Conservation (phyloP, 306 rosid genomes). For the Fragaria ananassa region DNA sequence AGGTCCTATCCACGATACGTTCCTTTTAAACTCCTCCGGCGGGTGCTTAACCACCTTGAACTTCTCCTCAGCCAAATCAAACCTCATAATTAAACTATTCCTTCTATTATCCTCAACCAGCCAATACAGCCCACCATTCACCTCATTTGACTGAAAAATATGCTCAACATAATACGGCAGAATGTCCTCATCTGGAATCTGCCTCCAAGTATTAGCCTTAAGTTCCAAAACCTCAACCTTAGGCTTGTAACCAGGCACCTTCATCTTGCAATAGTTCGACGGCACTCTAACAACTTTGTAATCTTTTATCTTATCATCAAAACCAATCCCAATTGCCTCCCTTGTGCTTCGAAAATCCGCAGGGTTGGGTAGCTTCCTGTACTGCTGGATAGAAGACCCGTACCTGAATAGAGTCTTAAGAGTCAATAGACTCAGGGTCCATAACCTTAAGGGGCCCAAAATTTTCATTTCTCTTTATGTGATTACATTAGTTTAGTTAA, state of each 20-base stretch:
- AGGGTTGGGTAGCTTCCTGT: conserved; percentile 31
- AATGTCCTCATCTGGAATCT: conserved; percentile 28
- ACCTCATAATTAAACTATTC: conserved; percentile 24
- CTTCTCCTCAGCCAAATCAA: conserved; percentile 36
- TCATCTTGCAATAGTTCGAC: conserved; percentile 30
- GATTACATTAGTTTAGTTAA: too few species aligned
- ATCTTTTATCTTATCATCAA: conserved; percentile 13
- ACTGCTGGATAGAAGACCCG: conserved; percentile 30
- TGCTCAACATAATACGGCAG: conserved; percentile 38
- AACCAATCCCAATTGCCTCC: conserved; percentile 37
- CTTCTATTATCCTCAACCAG: conserved; percentile 17
- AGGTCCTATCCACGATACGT: conserved; percentile 30
- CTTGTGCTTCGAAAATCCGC: conserved; percentile 25
- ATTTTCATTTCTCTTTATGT: too few species aligned
- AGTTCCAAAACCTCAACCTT: conserved; percentile 27
- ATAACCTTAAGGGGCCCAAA: too few species aligned
- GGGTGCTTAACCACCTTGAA: conserved; percentile 28
- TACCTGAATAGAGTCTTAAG: too few species aligned
- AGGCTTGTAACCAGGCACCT: conserved; percentile 19
- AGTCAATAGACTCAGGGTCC: too few species aligned
- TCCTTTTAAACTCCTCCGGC: conserved; percentile 12
- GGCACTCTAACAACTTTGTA: conserved; percentile 40
- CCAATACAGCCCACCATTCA: conserved; percentile 37
- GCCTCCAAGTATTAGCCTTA: conserved; percentile 27
- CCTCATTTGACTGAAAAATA: conserved; percentile 32